phyloP scores from a whole-genome alignment of 345 rosid species.

The Erucastrum elatum region DNA sequence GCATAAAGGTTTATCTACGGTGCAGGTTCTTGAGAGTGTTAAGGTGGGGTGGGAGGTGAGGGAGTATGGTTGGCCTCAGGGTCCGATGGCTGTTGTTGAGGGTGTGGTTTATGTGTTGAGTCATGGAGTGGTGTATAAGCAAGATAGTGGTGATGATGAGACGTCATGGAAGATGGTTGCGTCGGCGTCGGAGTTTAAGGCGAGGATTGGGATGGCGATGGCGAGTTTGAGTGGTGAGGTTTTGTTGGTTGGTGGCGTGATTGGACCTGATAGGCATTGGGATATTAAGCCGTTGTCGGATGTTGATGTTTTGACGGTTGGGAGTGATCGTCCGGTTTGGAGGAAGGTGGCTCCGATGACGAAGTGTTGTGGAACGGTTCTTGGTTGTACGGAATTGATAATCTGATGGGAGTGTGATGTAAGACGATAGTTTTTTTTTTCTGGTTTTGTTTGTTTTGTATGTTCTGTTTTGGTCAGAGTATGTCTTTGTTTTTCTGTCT shows the following conservation, averaged over 20 bases:
- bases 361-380: conserved; percentile 39
- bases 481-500: neutral
- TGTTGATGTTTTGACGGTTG: conserved; percentile 61
- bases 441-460: neutral
- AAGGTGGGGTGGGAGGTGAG: conserved; percentile 68
- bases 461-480: neutral
- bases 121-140: conserved; percentile 61
- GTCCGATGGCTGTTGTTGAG: conserved; percentile 80
- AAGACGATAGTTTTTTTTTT: neutral
- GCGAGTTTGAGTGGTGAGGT: conserved; percentile 68
- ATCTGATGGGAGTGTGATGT: neutral
- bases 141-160: conserved; percentile 49
- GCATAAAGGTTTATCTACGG: conserved; percentile 84
- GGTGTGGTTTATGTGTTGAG: conserved; percentile 71
- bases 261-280: conserved; percentile 85
- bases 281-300: conserved; percentile 72
- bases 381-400: neutral
- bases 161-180: conserved; percentile 51
- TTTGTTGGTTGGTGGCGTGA: conserved; percentile 81
- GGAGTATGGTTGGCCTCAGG: conserved; percentile 87
- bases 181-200: conserved; percentile 80
- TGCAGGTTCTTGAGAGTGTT: conserved; percentile 70
- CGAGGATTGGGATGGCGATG: conserved; percentile 83
- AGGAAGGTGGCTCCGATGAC: conserved; percentile 81
- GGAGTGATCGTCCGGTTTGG: conserved; percentile 76